Percentiles rank a stretch among this genome's conserved stretches.
phyloP scores from a whole-genome alignment of 768 basidiomycete genomes.

The Dioszegia crocea region DNA sequence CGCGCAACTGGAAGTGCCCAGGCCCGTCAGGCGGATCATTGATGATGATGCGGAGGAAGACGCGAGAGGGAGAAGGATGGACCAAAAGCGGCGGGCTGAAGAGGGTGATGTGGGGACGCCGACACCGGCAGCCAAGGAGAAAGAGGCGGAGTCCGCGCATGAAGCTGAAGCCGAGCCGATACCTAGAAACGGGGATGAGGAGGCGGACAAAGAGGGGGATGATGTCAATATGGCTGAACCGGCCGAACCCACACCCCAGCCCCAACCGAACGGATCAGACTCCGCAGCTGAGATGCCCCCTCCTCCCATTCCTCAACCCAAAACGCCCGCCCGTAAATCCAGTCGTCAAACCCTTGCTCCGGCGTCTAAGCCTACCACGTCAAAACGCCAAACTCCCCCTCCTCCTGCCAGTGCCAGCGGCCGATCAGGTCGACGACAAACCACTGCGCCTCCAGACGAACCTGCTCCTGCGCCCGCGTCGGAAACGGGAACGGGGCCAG shows the following conservation, averaged over 20 bases:
- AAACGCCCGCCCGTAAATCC: not conserved
- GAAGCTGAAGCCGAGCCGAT: not conserved
- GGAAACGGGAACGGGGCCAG: no score
- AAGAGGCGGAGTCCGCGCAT: not conserved
- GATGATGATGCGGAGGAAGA: constrained; percentile 33
- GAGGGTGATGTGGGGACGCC: not conserved
- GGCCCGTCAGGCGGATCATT: constrained; percentile 22
- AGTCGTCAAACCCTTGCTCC: not conserved
- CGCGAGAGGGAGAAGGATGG: no score
- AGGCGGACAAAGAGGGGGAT: not conserved
- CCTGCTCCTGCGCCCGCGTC: no score
- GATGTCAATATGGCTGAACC: not conserved
- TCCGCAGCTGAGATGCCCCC: not conserved
- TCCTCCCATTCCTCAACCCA: constrained; percentile 1
- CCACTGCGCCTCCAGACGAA: not conserved
- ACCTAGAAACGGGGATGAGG: not conserved
- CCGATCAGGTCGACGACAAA: not conserved
- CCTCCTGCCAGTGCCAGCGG: no score
- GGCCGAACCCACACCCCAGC: not conserved
- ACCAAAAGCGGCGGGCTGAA: not conserved
- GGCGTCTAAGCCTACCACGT: not conserved
- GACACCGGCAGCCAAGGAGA: not conserved
- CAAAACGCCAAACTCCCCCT: not conserved
- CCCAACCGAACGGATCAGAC: not conserved
- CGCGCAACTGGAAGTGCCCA: constrained; percentile 7